Evolutionary conservation across 176 grass and related monocot species (phyloP).

Genomic region (Oryza rufipogon): DNA sequence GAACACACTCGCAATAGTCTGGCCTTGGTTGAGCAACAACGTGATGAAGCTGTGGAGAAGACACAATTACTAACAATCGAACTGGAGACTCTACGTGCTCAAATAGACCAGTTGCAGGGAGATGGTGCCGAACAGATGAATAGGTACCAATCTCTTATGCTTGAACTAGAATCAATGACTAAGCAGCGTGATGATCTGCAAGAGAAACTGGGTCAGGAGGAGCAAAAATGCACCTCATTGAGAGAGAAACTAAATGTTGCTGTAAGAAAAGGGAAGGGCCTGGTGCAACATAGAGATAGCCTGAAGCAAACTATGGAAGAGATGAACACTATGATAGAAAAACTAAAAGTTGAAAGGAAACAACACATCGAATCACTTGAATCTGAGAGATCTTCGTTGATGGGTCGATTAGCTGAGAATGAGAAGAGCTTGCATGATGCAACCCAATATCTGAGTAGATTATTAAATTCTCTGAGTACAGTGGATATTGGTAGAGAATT

Average conservation of each 20-base stretch:
- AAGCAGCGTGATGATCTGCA: constrained; percentile 73
- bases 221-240: constrained; percentile 65
- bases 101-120: constrained; percentile 59
- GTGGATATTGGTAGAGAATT: constrained; percentile 57
- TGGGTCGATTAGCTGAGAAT: constrained; percentile 60
- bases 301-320: constrained; percentile 82
- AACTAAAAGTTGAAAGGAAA: constrained; percentile 61
- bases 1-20: constrained; percentile 54
- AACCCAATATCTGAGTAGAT: constrained; percentile 54
- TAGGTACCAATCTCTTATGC: constrained; percentile 54
- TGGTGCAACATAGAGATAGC: constrained; percentile 87
- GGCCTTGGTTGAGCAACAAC: constrained; percentile 56
- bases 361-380: constrained; percentile 74
- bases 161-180: constrained; percentile 54
- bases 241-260: constrained; percentile 96
- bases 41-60: constrained; percentile 60
- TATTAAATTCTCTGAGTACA: constrained; percentile 62
- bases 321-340: constrained; percentile 56
- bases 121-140: constrained; percentile 55
- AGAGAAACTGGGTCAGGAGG: constrained; percentile 74
- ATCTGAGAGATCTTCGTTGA: constrained; percentile 70
- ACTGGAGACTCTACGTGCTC: constrained; percentile 55
- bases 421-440: constrained; percentile 62
- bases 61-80: constrained; percentile 54
- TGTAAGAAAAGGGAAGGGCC: constrained; percentile 92